phyloP scores from a whole-genome alignment of 805 yeast species.

The Sugiyamaella mastotermitis region DNA sequence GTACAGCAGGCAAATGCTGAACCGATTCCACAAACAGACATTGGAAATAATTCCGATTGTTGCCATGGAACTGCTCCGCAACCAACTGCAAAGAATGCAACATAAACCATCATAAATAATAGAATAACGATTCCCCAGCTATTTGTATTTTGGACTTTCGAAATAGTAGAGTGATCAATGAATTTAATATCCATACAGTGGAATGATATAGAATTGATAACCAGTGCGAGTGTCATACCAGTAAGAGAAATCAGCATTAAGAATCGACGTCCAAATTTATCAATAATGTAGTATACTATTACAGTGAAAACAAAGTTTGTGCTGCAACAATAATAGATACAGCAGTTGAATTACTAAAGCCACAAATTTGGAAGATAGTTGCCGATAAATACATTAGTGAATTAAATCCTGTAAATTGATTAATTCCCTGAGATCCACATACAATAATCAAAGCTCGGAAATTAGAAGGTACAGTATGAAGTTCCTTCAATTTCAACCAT shows the following conservation, averaged over 20 bases:
- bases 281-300: conserved; percentile 79
- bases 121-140: conserved; percentile 88
- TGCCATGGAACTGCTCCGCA: conserved; percentile 99
- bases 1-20: conserved; percentile 87
- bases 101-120: conserved; percentile 76
- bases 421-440: conserved; percentile 91
- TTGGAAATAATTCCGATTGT: conserved; percentile 91
- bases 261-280: conserved; percentile 78
- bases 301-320: conserved; percentile 86
- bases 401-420: conserved; percentile 95
- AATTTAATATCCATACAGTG: conserved; percentile 54
- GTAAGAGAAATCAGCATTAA: conserved; percentile 74
- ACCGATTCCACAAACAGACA: conserved; percentile 87
- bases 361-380: conserved; percentile 84
- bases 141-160: conserved; percentile 36
- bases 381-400: conserved; percentile 92
- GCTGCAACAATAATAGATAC: conserved; percentile 88
- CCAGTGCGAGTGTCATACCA: conserved; percentile 70
- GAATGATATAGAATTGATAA: conserved; percentile 82
- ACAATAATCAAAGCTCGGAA: conserved; percentile 83
- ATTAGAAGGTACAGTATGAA: conserved; percentile 45
- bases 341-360: conserved; percentile 81
- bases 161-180: conserved; percentile 27
- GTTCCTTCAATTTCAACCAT: conserved; percentile 22
- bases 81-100: conserved; percentile 87